phyloP scores from a whole-genome alignment of 148 eudicot species.

The Camellia lanceoleosa region DNA sequence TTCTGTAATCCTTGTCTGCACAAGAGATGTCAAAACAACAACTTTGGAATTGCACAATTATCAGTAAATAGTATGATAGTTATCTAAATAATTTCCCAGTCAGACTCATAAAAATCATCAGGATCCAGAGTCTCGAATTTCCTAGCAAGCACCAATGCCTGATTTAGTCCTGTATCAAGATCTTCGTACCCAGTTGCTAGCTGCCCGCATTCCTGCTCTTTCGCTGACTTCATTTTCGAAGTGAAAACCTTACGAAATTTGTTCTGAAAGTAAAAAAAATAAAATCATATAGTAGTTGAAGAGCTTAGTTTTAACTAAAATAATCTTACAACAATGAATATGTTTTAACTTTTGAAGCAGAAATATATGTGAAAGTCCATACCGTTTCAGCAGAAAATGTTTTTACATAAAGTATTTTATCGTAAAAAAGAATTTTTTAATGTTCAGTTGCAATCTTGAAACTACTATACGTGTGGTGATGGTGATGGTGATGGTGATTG shows the following conservation, averaged over 20 bases:
- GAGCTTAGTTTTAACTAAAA: not conserved
- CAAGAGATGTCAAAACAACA: not conserved
- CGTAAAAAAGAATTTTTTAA: too few species aligned
- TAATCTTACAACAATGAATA: not conserved
- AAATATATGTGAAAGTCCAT: too few species aligned
- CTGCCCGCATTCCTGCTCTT: not conserved
- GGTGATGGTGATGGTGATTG: too few species aligned
- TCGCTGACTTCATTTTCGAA: not conserved
- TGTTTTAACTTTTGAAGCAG: too few species aligned
- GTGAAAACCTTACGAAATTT: not conserved
- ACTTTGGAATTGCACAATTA: not conserved
- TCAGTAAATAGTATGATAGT: not conserved
- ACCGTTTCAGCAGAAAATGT: too few species aligned
- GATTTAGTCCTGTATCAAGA: not conserved
- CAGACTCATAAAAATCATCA: conserved; percentile 9
- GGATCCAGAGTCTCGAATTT: not conserved
- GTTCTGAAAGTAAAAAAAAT: conserved; percentile 8
- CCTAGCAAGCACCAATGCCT: not conserved
- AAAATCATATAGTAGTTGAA: not conserved
- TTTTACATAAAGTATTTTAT: too few species aligned
- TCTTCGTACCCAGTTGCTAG: not conserved
- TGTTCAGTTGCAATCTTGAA: not conserved
- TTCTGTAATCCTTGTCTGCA: too few species aligned
- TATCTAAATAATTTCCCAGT: conserved; percentile 20
- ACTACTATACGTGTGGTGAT: not conserved